Percentiles rank a stretch among this genome's conserved stretches.
phyloP scores from a whole-genome alignment of 345 rosid genomes.

The Populus tremula region DNA sequence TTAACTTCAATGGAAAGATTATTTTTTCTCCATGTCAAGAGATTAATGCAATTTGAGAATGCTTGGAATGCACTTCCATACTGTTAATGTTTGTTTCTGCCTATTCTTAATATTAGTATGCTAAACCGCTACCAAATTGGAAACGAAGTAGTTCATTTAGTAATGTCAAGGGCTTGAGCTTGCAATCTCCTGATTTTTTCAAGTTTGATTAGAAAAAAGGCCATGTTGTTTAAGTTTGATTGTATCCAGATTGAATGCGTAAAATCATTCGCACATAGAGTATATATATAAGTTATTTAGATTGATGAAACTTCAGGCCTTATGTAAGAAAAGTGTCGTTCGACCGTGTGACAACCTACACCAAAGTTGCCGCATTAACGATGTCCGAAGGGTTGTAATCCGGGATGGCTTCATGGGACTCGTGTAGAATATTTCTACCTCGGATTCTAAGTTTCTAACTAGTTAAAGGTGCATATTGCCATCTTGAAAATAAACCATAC shows the following conservation, averaged over 20 bases:
- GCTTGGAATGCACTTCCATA: neutral
- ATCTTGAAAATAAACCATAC: too few relatives aligned
- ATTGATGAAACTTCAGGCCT: too few relatives aligned
- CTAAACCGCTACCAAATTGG: neutral
- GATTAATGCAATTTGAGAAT: neutral
- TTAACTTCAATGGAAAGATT: neutral
- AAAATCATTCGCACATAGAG: neutral
- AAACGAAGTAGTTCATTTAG: neutral
- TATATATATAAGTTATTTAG: neutral
- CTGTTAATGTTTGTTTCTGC: neutral
- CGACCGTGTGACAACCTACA: too few relatives aligned
- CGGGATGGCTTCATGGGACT: too few relatives aligned
- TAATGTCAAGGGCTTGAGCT: neutral
- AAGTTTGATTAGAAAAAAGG: neutral
- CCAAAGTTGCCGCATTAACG: too few relatives aligned
- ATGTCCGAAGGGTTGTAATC: too few relatives aligned
- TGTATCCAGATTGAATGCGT: too few relatives aligned
- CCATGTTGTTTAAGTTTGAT: neutral
- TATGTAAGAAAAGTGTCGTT: too few relatives aligned
- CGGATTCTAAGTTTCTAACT: too few relatives aligned
- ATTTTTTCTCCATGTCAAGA: neutral
- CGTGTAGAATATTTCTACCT: too few relatives aligned
- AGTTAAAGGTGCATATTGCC: too few relatives aligned
- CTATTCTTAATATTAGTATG: neutral
- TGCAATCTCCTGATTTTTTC: neutral